Evolutionary conservation across 1,284 basidiomycete species (phyloP).

Genomic region (Boletus austroedulis): DNA sequence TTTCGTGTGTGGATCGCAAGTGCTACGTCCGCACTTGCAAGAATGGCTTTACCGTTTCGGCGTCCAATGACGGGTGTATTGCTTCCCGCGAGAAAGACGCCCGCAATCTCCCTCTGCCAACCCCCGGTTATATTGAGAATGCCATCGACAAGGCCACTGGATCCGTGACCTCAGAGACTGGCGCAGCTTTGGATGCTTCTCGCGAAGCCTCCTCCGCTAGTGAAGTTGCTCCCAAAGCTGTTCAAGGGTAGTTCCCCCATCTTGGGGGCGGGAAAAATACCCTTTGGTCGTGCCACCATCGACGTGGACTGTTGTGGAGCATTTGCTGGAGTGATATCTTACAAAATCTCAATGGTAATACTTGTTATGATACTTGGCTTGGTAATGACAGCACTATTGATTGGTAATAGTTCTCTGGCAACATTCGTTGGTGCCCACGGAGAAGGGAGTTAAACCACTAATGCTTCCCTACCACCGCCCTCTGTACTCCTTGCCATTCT

Average conservation of each 20-base stretch:
- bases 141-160: not conserved
- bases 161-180: not conserved
- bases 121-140: not conserved
- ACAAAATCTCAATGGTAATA: too few species aligned
- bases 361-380: constrained; percentile 4
- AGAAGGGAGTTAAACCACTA: too few species aligned
- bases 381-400: too few species aligned
- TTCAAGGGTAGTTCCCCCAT: not conserved
- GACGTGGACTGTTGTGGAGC: not conserved
- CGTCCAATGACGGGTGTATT: constrained; percentile 10
- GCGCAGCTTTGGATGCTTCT: not conserved
- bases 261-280: too few species aligned
- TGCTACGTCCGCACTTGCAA: constrained; percentile 18
- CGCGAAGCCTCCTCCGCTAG: not conserved
- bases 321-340: too few species aligned
- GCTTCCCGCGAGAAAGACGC: not conserved
- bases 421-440: too few species aligned
- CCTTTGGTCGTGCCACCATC: too few species aligned
- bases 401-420: too few species aligned
- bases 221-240: not conserved
- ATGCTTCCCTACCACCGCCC: too few species aligned
- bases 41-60: constrained; percentile 1
- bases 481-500: too few species aligned
- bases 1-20: constrained; percentile 10
- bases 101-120: not conserved